Evolutionary conservation across 2,329 filamentous ascomycete species (phyloP).

Genomic region (Fusarium proliferatum): DNA sequence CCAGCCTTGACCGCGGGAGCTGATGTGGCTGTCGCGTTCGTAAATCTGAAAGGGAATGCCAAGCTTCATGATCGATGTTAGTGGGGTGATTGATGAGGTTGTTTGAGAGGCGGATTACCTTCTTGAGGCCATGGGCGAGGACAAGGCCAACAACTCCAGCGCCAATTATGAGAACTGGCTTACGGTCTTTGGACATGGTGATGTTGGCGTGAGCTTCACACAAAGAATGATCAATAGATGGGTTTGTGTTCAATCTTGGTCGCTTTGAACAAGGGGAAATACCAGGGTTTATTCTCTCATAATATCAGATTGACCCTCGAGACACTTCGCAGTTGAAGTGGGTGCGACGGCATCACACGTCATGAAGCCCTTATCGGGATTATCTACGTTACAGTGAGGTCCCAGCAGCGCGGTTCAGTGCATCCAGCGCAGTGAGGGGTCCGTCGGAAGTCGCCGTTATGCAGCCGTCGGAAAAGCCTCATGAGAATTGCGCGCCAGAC

Average conservation of each 20-base stretch:
- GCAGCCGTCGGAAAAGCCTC: constrained; percentile 15
- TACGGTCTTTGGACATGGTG: constrained; percentile 15
- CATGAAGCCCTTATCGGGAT: background rate
- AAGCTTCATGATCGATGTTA: background rate
- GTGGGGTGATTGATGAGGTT: rapidly evolving
- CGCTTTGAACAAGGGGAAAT: background rate
- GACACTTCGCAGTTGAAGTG: background rate
- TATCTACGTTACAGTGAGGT: background rate
- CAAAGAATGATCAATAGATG: background rate
- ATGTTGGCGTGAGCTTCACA: rapidly evolving
- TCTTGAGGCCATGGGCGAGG: constrained; percentile 8
- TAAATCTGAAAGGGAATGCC: constrained; percentile 4
- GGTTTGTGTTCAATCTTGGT: background rate
- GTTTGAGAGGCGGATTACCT: background rate
- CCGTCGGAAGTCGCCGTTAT: constrained; percentile 9
- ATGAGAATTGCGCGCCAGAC: background rate
- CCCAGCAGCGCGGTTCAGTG: constrained; percentile 1
- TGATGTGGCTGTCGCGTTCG: constrained; percentile 4
- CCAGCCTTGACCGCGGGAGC: constrained; percentile 7
- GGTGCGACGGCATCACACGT: background rate
- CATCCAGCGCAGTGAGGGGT: background rate
- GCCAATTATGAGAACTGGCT: constrained; percentile 13
- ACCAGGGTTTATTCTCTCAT: background rate
- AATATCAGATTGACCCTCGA: background rate
- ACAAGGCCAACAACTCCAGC: constrained; percentile 13